These are phyloP conservation scores for Carex kokanica DNA, from an alignment of 176 grass and related monocot genomes.

Conservation along the genomic window DNA sequence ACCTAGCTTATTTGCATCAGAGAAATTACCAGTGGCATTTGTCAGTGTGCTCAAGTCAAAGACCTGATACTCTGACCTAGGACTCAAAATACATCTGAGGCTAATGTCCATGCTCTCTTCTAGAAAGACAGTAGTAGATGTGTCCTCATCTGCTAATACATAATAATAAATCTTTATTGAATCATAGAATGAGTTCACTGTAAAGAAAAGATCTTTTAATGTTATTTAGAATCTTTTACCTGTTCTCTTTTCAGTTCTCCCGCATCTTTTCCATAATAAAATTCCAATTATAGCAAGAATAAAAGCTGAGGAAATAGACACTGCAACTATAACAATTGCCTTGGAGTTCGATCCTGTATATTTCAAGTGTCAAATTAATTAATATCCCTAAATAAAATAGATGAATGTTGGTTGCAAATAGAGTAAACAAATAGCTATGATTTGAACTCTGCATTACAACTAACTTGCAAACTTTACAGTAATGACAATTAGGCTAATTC, in stretches of 20 bases:
- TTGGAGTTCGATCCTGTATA: constrained; percentile 10
- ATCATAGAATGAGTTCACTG: not conserved
- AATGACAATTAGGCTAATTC: no score
- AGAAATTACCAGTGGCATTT: constrained; percentile 6
- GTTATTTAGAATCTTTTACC: not conserved
- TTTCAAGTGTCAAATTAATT: not conserved
- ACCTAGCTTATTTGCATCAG: constrained; percentile 8
- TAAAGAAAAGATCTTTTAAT: no score
- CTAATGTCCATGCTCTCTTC: not conserved
- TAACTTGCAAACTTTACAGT: no score
- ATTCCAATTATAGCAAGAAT: not conserved
- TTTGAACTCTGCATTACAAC: not conserved
- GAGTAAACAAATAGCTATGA: not conserved
- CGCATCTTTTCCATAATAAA: not conserved
- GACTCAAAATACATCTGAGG: not conserved
- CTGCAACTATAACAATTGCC: not conserved
- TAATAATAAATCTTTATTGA: not conserved
- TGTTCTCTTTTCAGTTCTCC: not conserved
- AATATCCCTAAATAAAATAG: not conserved
- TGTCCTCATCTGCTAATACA: no score
- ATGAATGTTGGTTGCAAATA: not conserved
- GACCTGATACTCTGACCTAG: not conserved
- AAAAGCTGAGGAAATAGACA: not conserved
- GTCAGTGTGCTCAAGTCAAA: constrained; percentile 2
- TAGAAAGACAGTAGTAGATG: not conserved